Percentiles rank a stretch among this genome's conserved stretches.
Evolutionary conservation across 176 grass and related monocot species (phyloP).

Genomic region (Puccinellia tenuiflora): DNA sequence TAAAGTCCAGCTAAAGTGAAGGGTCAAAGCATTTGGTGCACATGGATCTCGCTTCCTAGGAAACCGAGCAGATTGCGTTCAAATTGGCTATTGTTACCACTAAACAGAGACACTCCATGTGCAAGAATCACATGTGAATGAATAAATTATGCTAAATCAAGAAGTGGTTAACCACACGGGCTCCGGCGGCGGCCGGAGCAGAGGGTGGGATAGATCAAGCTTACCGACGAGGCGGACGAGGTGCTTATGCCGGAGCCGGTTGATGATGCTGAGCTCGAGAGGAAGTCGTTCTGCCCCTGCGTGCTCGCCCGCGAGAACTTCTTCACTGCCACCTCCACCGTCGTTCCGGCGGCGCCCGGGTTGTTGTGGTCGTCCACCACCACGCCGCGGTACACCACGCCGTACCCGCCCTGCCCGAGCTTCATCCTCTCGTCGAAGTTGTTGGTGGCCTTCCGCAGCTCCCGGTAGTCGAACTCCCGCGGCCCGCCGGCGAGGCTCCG

Average conservation of each 20-base stretch:
- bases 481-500: slow-evolving; percentile 74
- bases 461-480: slow-evolving; percentile 68
- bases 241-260: slow-evolving; percentile 85
- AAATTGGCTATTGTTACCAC: slow-evolving; percentile 20
- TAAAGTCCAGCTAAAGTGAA: slow-evolving; percentile 7
- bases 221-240: slow-evolving; percentile 82
- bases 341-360: slow-evolving; percentile 22
- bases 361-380: slow-evolving; percentile 48
- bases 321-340: slow-evolving; percentile 75
- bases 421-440: slow-evolving; percentile 89
- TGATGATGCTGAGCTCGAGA: slow-evolving; percentile 91
- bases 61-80: background rate
- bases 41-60: slow-evolving; percentile 27
- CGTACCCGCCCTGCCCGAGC: slow-evolving; percentile 85
- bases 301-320: slow-evolving; percentile 70
- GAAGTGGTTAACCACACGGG: background rate
- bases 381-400: slow-evolving; percentile 66
- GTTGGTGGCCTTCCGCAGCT: slow-evolving; percentile 69
- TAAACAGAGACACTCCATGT: slow-evolving; percentile 24
- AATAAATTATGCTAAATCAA: background rate
- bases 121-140: background rate
- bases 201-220: background rate
- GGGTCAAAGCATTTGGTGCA: slow-evolving; percentile 2
- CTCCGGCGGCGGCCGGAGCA: background rate
- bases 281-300: slow-evolving; percentile 80